Conservation (phyloP, 192 early-diverging fungal species). For the Dissophora ornata region DNA sequence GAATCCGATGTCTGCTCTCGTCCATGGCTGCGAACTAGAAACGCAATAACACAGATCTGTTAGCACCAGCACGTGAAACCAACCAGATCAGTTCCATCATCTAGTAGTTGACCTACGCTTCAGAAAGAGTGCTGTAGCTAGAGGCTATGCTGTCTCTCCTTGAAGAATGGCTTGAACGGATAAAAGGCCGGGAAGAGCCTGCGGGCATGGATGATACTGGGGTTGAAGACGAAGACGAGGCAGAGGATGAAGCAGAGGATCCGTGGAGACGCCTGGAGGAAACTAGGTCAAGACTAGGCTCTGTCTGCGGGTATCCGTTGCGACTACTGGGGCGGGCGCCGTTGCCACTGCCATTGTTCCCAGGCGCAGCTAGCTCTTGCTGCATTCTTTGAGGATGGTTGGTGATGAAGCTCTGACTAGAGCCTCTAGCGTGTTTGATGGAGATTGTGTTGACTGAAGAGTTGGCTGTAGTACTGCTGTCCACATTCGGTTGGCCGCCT, state of each 20-base stretch:
- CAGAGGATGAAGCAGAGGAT: conserved; percentile 5
- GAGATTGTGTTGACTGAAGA: too few species aligned
- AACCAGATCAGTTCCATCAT: background rate
- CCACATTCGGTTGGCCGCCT: conserved; percentile 21
- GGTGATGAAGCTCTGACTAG: too few species aligned
- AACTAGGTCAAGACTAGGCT: conserved; percentile 16
- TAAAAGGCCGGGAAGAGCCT: conserved; percentile 8
- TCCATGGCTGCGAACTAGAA: conserved; percentile 47
- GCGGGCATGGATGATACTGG: conserved; percentile 6
- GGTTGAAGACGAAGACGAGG: conserved; percentile 9
- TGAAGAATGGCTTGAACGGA: conserved; percentile 35
- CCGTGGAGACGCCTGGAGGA: conserved; percentile 19
- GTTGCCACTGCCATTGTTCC: background rate
- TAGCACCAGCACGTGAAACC: background rate
- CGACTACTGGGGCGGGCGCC: conserved; percentile 33
- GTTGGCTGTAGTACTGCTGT: too few species aligned
- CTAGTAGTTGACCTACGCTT: conserved; percentile 21
- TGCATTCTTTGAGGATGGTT: conserved; percentile 16
- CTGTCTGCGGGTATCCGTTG: conserved; percentile 21
- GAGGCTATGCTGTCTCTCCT: conserved; percentile 61
- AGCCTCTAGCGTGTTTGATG: too few species aligned
- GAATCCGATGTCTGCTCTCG: conserved; percentile 77
- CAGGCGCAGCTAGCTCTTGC: conserved; percentile 4
- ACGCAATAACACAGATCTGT: background rate
- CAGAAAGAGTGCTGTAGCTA: conserved; percentile 48